Conservation (phyloP, 495 filamentous ascomycete species). For the Daldinia childiae region DNA sequence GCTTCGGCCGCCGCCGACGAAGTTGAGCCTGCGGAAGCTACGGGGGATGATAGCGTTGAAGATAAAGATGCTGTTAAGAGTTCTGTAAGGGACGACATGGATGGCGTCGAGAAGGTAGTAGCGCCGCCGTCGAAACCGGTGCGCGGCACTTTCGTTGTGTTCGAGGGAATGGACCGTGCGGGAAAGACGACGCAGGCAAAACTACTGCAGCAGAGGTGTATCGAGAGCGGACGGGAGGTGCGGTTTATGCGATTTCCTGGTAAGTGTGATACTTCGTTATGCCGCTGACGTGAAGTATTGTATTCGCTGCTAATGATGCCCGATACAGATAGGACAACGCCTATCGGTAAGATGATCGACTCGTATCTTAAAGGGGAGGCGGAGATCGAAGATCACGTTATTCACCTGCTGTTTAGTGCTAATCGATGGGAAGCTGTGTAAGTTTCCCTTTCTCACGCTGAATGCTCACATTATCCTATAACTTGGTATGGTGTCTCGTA, state of each 20-base stretch:
- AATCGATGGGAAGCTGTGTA: conserved; percentile 92
- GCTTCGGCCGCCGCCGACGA: neutral
- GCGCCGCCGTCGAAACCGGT: conserved; percentile 33
- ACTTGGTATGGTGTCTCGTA: neutral
- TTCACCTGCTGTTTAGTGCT: conserved; percentile 94
- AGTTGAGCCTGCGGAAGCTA: neutral
- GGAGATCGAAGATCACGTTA: conserved; percentile 87
- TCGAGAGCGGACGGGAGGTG: conserved; percentile 67
- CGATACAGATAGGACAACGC: conserved; percentile 71
- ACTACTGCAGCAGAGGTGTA: conserved; percentile 70
- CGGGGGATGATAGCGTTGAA: conserved; percentile 11
- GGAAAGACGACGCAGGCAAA: conserved; percentile 96
- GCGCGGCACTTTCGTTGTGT: conserved; percentile 82
- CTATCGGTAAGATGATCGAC: conserved; percentile 91
- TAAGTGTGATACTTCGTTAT: conserved; percentile 50
- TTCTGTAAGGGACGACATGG: conserved; percentile 19
- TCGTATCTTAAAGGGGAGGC: conserved; percentile 78
- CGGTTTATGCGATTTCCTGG: conserved; percentile 88
- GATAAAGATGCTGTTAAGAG: neutral
- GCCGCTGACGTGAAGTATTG: neutral
- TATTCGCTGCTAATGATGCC: neutral
- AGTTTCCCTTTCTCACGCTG: conserved; percentile 27
- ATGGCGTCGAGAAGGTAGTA: conserved; percentile 33
- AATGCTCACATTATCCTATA: neutral
- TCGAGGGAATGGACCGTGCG: conserved; percentile 93